These are phyloP conservation scores for Poronia punctata DNA, from an alignment of 495 filamentous ascomycete species.

Conservation along the genomic window DNA sequence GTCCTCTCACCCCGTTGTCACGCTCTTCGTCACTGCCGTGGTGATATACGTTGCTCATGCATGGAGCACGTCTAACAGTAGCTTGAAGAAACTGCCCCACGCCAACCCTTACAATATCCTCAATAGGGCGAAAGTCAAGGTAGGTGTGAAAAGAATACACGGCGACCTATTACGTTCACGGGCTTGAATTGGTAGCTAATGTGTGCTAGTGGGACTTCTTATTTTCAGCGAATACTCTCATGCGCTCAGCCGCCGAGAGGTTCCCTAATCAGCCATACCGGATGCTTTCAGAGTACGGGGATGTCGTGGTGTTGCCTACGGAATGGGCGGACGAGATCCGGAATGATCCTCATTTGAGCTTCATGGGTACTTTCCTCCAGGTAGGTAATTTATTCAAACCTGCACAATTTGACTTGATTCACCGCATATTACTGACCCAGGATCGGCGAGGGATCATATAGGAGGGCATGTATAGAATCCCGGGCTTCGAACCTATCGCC, in stretches of 20 bases:
- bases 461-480: constrained; percentile 20
- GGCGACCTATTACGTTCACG: too few species aligned
- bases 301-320: constrained; percentile 37
- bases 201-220: constrained; percentile 9
- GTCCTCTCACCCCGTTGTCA: neutral
- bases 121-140: constrained; percentile 10
- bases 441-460: constrained; percentile 29
- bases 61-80: constrained; percentile 4
- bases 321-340: constrained; percentile 42
- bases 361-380: constrained; percentile 30
- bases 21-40: constrained; percentile 6
- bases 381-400: constrained; percentile 13
- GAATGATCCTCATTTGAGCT: constrained; percentile 30
- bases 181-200: too few species aligned
- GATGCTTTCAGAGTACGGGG: constrained; percentile 21
- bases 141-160: constrained; percentile 1
- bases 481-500: constrained; percentile 41
- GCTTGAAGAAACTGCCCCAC: constrained; percentile 8
- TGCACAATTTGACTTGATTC: neutral
- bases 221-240: neutral
- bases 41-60: constrained; percentile 4
- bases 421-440: constrained; percentile 6
- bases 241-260: constrained; percentile 7
- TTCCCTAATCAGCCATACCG: constrained; percentile 19
- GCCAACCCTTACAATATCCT: constrained; percentile 10